Base-by-base conservation (phyloP, 345 rosid genomes). In the Bretschneidera sinensis region DNA sequence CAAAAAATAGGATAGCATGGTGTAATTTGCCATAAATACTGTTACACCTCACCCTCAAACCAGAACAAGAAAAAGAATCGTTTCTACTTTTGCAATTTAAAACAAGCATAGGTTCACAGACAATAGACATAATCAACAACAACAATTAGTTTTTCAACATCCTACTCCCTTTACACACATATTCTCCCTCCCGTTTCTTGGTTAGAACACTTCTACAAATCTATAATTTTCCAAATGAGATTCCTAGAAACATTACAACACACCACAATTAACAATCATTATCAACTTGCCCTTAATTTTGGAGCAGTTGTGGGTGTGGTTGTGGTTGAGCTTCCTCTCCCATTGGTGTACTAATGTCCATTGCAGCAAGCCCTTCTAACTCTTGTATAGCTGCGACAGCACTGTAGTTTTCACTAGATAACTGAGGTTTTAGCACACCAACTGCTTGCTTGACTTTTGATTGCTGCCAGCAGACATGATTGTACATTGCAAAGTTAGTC, bases 331-430 rank as follows among this genome's bases (percentile, higher is more conserved):
- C 60, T 24, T 73, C 85, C 59, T 70, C 77, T 7, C 23, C 65
- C 39, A 65, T 54, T 13, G 82, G 76, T 21, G 59, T 64, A 24
- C 50, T 51, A 1, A 77, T 68, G 68, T 83, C 90, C 70, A 78
- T 57, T 0, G 73, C 49, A 6, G 79, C 81, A 17, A 94, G 84
- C 34, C 75, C 86, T 75, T 88, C 95, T 49, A 94, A 67, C 51
- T 86, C 85, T 47, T 76, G 72, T 51, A 86, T 75, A 8, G 92
- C 96, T 16, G 65, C 75, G 15, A 70, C 65, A 13, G 72, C 80
- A 21, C 71, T 59, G 10, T 76, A 58, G 22, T 76, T 55, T 51
- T 71, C 82, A 5, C 60, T 60, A 10, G 34, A 57, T 24, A 79
- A 61, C 55, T 72, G 83, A 18, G 84, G 82, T 71, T 67, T 85